Evolutionary conservation across 2,329 filamentous ascomycete genomes (phyloP).

Genomic region (Trematosphaeria pertusa): DNA sequence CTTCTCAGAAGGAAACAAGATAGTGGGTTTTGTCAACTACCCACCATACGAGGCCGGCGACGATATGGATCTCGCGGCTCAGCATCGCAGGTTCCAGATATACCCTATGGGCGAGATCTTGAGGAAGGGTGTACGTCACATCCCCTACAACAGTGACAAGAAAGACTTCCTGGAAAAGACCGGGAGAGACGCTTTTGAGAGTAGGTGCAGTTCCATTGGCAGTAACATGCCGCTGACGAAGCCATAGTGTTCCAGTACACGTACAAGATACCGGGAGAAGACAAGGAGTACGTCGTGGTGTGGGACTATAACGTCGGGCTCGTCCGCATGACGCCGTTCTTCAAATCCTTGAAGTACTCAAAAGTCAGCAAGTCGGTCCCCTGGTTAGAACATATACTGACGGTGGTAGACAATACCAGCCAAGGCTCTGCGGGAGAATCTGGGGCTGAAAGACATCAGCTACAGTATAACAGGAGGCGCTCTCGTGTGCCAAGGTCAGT

Average conservation of each 20-base stretch:
- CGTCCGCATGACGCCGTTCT: slow-evolving; percentile 92
- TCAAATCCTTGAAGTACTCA: slow-evolving; percentile 85
- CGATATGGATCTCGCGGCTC: slow-evolving; percentile 62
- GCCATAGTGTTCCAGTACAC: slow-evolving; percentile 79
- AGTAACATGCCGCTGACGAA: slow-evolving; percentile 14
- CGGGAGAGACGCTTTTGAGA: slow-evolving; percentile 85
- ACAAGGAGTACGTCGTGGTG: slow-evolving; percentile 77
- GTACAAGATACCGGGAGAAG: slow-evolving; percentile 72
- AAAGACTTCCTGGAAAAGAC: slow-evolving; percentile 88
- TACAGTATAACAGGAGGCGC: slow-evolving; percentile 95
- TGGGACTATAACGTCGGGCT: slow-evolving; percentile 98
- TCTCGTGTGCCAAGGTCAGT: slow-evolving; percentile 75
- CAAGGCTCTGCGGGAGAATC: slow-evolving; percentile 74
- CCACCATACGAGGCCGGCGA: slow-evolving; percentile 70
- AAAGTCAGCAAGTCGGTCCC: slow-evolving; percentile 69
- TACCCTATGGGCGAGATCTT: slow-evolving; percentile 68
- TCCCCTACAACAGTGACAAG: slow-evolving; percentile 95
- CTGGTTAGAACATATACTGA: slow-evolving; percentile 16
- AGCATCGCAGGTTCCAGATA: slow-evolving; percentile 70
- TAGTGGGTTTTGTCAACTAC: slow-evolving; percentile 74
- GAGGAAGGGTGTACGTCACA: slow-evolving; percentile 64
- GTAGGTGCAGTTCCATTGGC: slow-evolving; percentile 58
- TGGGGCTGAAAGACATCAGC: slow-evolving; percentile 84
- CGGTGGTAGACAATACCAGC: slow-evolving; percentile 77
- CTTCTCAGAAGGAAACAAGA: slow-evolving; percentile 64